Evolutionary conservation across 352 stramenopile genomes (phyloP).

Genomic region (Elongisporangium senticosum): DNA sequence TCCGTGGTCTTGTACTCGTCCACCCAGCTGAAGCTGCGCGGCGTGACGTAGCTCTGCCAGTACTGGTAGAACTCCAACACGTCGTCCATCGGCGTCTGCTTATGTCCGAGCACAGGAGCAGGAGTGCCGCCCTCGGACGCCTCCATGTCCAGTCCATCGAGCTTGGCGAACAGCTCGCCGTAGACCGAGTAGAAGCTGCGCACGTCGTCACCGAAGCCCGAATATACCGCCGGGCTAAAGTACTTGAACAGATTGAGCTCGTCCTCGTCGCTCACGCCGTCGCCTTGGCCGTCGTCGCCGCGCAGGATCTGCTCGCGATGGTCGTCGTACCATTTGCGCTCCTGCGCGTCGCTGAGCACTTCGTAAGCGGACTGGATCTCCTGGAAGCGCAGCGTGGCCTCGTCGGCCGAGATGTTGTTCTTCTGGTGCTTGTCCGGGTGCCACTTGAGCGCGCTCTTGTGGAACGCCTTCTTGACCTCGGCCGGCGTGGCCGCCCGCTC

Average conservation of each 20-base stretch:
- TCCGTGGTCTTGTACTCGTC: constrained; percentile 84
- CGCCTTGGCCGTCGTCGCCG: constrained; percentile 39
- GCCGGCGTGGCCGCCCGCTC: constrained; percentile 41
- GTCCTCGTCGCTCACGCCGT: constrained; percentile 23
- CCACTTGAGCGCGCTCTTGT: constrained; percentile 68
- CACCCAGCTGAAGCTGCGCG: constrained; percentile 70
- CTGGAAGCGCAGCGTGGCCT: constrained; percentile 78
- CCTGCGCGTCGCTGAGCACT: constrained; percentile 78
- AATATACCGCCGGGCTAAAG: constrained; percentile 71
- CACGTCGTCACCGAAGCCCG: constrained; percentile 66
- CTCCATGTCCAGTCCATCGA: constrained; percentile 59
- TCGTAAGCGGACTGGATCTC: constrained; percentile 85
- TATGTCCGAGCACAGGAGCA: constrained; percentile 49
- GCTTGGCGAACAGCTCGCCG: constrained; percentile 62
- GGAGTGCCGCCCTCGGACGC: constrained; percentile 6
- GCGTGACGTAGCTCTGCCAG: constrained; percentile 71
- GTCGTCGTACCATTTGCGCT: constrained; percentile 88
- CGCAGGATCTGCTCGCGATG: constrained; percentile 83
- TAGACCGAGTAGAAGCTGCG: constrained; percentile 82
- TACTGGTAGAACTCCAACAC: constrained; percentile 74
- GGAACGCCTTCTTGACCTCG: constrained; percentile 80
- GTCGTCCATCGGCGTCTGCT: constrained; percentile 32
- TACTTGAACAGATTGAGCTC: constrained; percentile 75
- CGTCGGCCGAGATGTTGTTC: constrained; percentile 61
- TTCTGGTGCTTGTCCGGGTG: constrained; percentile 85